Base-by-base conservation (phyloP, 179 eudicot species). In the Spergularia azorica region DNA sequence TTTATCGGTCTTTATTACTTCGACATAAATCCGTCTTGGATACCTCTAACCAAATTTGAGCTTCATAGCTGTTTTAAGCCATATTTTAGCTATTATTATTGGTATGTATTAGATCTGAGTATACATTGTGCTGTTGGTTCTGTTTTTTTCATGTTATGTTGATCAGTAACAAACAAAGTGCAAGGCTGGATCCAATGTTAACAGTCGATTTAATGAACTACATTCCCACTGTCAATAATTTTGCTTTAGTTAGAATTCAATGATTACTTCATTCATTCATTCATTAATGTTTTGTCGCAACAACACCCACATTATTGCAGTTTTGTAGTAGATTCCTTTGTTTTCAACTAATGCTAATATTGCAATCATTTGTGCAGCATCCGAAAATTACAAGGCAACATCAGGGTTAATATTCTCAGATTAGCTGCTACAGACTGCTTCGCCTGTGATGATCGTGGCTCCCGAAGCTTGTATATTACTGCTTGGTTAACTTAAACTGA, bases 351-450 rank as follows among this genome's bases (percentile, higher is more conserved):
- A 58, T 72, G 12, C 17, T 72, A 61, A 72, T 54, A 54, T 21
- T 67, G 48, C 9, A 71, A 14, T 67, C 15, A 43, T 67, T 54
- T 63, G 12, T 76, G 80, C 80, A 77, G 84, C 38, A 76, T 36
- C 57, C 48, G 67, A 15, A 58, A 26, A 58, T 57, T 55, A 58
- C 50, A 20, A 54, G 21, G 16, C 18, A 71, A 75, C 63, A 58
- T 15, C 50, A 43, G 66, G 1, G 38, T 26, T 11, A 51, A 69
- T 60, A 17, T 55, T 21, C 70, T 15, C 20, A 11, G 18, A 21
- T 71, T 32, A 57, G 61, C 77, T 59, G 38, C 77, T n/a, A 32
- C 43, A 41, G 68, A 51, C 50, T 72, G 61, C 71, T 20, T 50
- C 48, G 26, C 26, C 32, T 26, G 32, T 38, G 58, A 52, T 21